Evolutionary conservation across 306 rosid species (phyloP).

Genomic region (Begonia peltatifolia): DNA sequence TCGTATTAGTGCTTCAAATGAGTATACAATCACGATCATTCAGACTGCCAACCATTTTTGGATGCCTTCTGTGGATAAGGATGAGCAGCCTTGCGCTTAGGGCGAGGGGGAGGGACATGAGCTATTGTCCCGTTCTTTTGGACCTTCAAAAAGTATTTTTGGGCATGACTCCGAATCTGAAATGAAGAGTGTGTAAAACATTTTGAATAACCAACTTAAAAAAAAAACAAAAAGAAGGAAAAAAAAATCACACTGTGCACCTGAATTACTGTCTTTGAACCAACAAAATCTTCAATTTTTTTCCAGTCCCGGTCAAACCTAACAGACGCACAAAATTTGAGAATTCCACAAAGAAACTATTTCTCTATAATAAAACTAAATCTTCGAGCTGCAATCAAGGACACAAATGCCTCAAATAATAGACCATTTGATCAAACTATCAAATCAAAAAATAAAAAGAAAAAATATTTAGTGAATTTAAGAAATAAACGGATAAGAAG

Average conservation of each 20-base stretch:
- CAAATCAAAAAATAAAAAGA: too few species aligned
- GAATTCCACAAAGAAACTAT: too few species aligned
- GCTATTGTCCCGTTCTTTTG: constrained; percentile 76
- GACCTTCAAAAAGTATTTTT: constrained; percentile 79
- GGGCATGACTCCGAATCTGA: constrained; percentile 93
- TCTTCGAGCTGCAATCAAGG: too few species aligned
- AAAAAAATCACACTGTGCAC: constrained; percentile 22
- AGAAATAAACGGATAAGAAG: too few species aligned
- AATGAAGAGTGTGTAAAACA: constrained; percentile 4
- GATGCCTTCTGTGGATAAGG: constrained; percentile 94
- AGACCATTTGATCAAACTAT: too few species aligned
- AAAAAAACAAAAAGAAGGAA: constrained; percentile 1
- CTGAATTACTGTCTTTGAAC: constrained; percentile 93
- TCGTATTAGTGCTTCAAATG: constrained; percentile 11
- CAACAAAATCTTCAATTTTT: constrained; percentile 92
- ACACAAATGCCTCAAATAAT: too few species aligned
- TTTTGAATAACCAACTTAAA: constrained; percentile 4
- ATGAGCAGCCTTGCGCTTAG: constrained; percentile 89
- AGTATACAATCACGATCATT: constrained; percentile 8
- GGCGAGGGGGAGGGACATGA: constrained; percentile 96
- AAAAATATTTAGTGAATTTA: too few species aligned
- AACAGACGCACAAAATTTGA: neutral
- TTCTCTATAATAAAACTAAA: too few species aligned
- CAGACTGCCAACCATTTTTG: constrained; percentile 47
- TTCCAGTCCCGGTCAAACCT: constrained; percentile 98